Evolutionary conservation across 768 basidiomycete genomes (phyloP).

Genomic region (Suillus occidentalis): DNA sequence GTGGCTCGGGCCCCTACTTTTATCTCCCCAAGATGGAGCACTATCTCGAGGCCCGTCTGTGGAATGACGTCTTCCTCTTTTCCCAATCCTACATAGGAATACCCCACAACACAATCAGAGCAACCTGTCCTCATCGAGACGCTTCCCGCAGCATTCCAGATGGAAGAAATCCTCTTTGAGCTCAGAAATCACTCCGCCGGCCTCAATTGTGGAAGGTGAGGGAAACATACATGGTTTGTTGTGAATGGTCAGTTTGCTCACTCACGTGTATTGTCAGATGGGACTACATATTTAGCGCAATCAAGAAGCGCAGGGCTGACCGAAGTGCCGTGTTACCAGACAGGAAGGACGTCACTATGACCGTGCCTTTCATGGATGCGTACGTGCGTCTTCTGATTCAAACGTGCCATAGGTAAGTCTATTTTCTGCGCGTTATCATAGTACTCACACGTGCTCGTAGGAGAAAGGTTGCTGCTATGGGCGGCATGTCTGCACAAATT

Average conservation of each 20-base stretch:
- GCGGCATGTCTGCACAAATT: constrained; percentile 99
- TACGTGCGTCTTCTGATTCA: constrained; percentile 96
- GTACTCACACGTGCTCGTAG: constrained; percentile 37
- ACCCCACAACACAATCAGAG: constrained; percentile 85
- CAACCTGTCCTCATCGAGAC: constrained; percentile 96
- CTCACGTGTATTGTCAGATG: constrained; percentile 49
- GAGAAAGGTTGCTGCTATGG: constrained; percentile 98
- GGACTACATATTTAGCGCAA: constrained; percentile 97
- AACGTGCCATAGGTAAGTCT: constrained; percentile 86
- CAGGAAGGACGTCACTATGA: constrained; percentile 97
- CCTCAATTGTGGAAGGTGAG: constrained; percentile 91
- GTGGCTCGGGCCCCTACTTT: constrained; percentile 92
- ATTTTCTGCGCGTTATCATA: not conserved
- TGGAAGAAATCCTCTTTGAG: constrained; percentile 99
- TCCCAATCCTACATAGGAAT: constrained; percentile 89
- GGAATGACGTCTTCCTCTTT: constrained; percentile 98
- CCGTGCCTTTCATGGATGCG: constrained; percentile 95
- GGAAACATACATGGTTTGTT: constrained; percentile 4
- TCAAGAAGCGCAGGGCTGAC: constrained; percentile 95
- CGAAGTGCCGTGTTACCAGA: constrained; percentile 88
- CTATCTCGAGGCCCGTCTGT: constrained; percentile 92
- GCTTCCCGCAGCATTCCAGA: constrained; percentile 97
- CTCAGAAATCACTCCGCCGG: constrained; percentile 93
- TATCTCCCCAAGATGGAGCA: constrained; percentile 99
- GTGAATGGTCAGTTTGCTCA: constrained; percentile 2